Conservation (phyloP, 805 yeast species). For the Yarrowia osloensis region DNA sequence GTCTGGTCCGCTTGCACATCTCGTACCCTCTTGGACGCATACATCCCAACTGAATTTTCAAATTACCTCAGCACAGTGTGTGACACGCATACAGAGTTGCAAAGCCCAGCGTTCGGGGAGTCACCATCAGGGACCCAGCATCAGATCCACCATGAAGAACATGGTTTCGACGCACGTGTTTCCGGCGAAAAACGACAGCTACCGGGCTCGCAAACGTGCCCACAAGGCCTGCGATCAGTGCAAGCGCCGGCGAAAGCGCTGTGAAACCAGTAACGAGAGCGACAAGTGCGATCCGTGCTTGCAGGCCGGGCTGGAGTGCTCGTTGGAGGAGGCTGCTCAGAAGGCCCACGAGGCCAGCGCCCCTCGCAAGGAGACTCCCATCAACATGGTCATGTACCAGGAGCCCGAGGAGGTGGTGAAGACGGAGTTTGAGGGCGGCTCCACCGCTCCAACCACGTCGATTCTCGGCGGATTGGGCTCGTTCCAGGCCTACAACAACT, state of each 20-base stretch:
- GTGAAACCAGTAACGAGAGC: conserved; percentile 39
- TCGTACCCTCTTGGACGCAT: too few relatives aligned
- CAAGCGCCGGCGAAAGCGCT: conserved; percentile 44
- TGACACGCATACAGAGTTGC: conserved; percentile 4
- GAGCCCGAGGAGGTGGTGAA: conserved; percentile 27
- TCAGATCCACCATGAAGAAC: conserved; percentile 10
- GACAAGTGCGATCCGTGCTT: conserved; percentile 43
- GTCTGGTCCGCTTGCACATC: too few relatives aligned
- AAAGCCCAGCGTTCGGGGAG: background rate
- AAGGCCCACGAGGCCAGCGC: background rate
- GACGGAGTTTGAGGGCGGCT: background rate
- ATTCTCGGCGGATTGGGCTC: conserved; percentile 6
- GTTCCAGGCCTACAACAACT: conserved; percentile 5
- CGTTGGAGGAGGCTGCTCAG: conserved; percentile 35
- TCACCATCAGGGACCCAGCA: background rate
- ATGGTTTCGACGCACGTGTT: conserved; percentile 44
- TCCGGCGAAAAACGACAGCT: conserved; percentile 48
- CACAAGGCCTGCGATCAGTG: conserved; percentile 49
- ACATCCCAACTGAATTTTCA: conserved; percentile 1
- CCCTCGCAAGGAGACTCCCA: background rate
- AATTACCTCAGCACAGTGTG: conserved; percentile 14
- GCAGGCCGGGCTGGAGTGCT: conserved; percentile 41
- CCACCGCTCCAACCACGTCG: background rate
- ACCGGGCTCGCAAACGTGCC: conserved; percentile 48
- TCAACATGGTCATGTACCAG: conserved; percentile 24